phyloP scores from a whole-genome alignment of 805 yeast genomes.

The Candida berthetii region DNA sequence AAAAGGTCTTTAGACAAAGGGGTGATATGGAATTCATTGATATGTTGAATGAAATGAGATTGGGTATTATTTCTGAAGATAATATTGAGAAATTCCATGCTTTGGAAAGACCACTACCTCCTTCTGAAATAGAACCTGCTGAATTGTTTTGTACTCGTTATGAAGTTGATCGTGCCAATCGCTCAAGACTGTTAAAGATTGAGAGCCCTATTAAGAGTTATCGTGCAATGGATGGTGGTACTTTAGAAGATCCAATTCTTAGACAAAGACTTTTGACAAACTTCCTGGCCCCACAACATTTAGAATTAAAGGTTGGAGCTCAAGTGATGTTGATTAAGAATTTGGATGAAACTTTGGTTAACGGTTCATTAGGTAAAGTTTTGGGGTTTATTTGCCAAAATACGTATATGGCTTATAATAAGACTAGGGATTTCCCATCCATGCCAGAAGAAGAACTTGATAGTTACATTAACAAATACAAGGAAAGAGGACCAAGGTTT shows the following conservation, averaged over 20 bases:
- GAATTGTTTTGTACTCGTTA: constrained; percentile 66
- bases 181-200: constrained; percentile 36
- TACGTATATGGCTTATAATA: constrained; percentile 36
- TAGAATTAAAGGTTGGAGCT: constrained; percentile 61
- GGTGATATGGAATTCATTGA: constrained; percentile 64
- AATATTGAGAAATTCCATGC: constrained; percentile 44
- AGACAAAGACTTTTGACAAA: constrained; percentile 42
- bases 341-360: constrained; percentile 64
- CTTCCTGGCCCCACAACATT: constrained; percentile 54
- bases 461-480: constrained; percentile 15
- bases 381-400: constrained; percentile 49
- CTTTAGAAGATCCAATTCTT: constrained; percentile 29
- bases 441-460: constrained; percentile 14
- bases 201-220: constrained; percentile 38
- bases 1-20: constrained; percentile 69
- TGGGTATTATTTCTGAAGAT: constrained; percentile 46
- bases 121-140: constrained; percentile 65
- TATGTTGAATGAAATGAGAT: constrained; percentile 72
- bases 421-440: constrained; percentile 13
- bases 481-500: constrained; percentile 6
- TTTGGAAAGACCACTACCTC: constrained; percentile 43
- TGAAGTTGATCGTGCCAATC: constrained; percentile 68
- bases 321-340: constrained; percentile 83
- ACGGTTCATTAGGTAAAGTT: constrained; percentile 73
- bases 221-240: constrained; percentile 52